Percentiles rank a stretch among this genome's conserved stretches.
Conservation (phyloP, 495 filamentous ascomycete genomes). For the Penicillium riverlandense region DNA sequence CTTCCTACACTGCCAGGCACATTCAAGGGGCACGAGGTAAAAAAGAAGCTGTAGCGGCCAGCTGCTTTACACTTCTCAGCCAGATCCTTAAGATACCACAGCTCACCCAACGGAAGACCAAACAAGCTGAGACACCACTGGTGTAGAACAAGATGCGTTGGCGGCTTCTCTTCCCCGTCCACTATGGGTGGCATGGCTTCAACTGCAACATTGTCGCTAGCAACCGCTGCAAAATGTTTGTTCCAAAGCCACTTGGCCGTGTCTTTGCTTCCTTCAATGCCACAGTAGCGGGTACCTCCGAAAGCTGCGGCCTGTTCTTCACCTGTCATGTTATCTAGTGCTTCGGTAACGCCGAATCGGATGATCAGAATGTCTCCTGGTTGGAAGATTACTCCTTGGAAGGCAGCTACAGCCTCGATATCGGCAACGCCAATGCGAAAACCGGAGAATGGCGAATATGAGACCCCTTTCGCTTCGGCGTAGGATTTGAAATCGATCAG, state of each 20-base stretch:
- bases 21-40: conserved; percentile 40
- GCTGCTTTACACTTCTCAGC: conserved; percentile 38
- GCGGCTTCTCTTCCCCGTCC: conserved; percentile 7
- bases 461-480: conserved; percentile 23
- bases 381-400: conserved; percentile 24
- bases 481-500: conserved; percentile 39
- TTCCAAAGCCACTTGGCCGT: conserved; percentile 28
- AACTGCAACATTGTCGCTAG: conserved; percentile 21
- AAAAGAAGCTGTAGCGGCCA: conserved; percentile 33
- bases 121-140: conserved; percentile 33
- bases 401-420: conserved; percentile 23
- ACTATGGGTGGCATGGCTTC: conserved; percentile 17
- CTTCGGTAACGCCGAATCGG: conserved; percentile 38
- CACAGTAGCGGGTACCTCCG: conserved; percentile 3
- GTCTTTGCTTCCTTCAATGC: conserved; percentile 18
- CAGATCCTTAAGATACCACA: conserved; percentile 53
- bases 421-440: conserved; percentile 23
- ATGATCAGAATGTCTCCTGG: conserved; percentile 39
- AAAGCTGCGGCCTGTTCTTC: conserved; percentile 20
- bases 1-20: conserved; percentile 35
- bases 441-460: conserved; percentile 25
- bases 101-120: conserved; percentile 52
- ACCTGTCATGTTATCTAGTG: conserved; percentile 16
- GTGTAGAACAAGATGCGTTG: conserved; percentile 23
- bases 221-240: conserved; percentile 23